Percentiles rank a stretch among this genome's conserved stretches.
Conservation (phyloP, 2,329 filamentous ascomycete genomes). For the Neonectria ditissima region DNA sequence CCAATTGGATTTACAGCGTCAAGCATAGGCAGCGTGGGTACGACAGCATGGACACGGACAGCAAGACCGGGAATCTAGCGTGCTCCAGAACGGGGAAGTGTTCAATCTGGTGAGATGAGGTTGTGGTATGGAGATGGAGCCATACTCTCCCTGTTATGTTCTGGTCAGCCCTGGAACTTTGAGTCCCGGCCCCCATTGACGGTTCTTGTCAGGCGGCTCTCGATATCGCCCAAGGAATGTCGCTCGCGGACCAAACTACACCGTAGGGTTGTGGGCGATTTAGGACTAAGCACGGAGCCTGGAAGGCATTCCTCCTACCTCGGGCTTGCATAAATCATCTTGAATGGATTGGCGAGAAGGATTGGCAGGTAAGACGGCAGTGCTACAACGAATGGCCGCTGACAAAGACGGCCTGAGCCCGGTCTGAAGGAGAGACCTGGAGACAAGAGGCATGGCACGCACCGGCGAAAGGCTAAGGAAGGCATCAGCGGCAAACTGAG, state of each 20-base stretch:
- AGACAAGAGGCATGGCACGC: not conserved
- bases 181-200: conserved; percentile 12
- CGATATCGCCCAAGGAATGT: conserved; percentile 15
- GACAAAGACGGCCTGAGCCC: too few relatives aligned
- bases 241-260: conserved; percentile 3
- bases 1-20: not conserved
- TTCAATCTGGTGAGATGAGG: conserved; percentile 11
- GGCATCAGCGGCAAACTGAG: conserved; percentile 1
- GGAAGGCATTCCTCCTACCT: not conserved
- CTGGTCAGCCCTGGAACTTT: conserved; percentile 19
- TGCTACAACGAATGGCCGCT: conserved; percentile 4
- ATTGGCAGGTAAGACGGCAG: conserved; percentile 11
- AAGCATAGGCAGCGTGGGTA: conserved; percentile 3
- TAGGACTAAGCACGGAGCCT: not conserved
- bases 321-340: not conserved
- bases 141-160: conserved; percentile 20
- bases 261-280: not conserved
- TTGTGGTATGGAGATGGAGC: conserved; percentile 31
- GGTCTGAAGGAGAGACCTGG: not conserved
- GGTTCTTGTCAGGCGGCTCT: conserved; percentile 22
- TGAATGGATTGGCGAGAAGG: not conserved
- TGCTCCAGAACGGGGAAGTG: conserved; percentile 7
- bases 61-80: not conserved
- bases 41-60: not conserved
- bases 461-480: not conserved